Percentiles rank a stretch among this genome's conserved stretches.
Evolutionary conservation across 495 filamentous ascomycete genomes (phyloP).

Genomic region (Tuber calosporum): DNA sequence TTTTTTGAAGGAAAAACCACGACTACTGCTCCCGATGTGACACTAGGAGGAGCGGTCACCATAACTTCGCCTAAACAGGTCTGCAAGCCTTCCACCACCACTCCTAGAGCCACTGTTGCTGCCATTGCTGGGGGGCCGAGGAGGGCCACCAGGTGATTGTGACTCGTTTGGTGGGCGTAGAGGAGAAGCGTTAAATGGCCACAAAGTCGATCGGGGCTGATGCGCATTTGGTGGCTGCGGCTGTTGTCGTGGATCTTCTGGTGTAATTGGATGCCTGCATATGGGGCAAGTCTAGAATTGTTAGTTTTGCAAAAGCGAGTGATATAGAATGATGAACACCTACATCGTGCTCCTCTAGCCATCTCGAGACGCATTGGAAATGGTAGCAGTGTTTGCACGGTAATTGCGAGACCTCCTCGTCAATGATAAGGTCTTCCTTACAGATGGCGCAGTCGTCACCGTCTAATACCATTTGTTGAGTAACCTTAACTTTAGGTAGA

Average conservation of each 20-base stretch:
- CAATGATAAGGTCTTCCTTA: conserved; percentile 74
- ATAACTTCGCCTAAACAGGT: background rate
- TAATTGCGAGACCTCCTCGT: conserved; percentile 66
- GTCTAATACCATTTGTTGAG: conserved; percentile 42
- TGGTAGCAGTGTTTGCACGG: conserved; percentile 82
- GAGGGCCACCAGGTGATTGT: background rate
- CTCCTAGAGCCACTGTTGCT: background rate
- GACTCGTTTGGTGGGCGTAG: background rate
- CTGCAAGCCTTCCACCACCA: background rate
- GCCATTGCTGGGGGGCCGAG: background rate
- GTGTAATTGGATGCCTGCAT: conserved; percentile 37
- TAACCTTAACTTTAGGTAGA: conserved; percentile 47
- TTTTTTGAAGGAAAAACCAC: background rate
- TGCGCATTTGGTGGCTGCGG: conserved; percentile 16
- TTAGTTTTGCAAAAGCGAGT: background rate
- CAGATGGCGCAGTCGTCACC: conserved; percentile 81
- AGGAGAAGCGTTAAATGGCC: background rate
- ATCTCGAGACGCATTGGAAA: conserved; percentile 37
- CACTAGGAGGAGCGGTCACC: too few species aligned
- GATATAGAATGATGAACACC: background rate
- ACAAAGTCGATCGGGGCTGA: background rate
- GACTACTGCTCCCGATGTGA: background rate
- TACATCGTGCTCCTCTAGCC: conserved; percentile 40
- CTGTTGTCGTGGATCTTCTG: conserved; percentile 25
- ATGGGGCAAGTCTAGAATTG: conserved; percentile 38